Evolutionary conservation across 495 filamentous ascomycete species (phyloP), one percentile per base, ranked within the genome.

Genomic region (Geoglossum glabrum): DNA sequence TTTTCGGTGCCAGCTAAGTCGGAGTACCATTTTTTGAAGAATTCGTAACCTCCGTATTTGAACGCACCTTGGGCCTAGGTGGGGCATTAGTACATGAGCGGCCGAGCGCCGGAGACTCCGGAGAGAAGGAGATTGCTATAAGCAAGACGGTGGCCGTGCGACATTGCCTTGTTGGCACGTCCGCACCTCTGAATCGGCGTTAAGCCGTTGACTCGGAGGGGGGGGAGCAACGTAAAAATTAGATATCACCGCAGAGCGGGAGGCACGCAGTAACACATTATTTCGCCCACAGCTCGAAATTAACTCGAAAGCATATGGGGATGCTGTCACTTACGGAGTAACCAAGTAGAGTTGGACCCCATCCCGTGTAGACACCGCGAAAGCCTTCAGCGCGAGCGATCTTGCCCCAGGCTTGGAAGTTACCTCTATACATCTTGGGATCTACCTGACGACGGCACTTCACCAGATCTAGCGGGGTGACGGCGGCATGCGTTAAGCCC

Each of bases 21-120:
- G 60, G 81, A 81, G 67, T 86, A 86, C 26, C 75, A 63, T 68
- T 86, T 74, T 64, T 86, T 86, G 76, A 86, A 86, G 65, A 83
- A 77, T 59, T 86, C 82, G 65, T 86, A 86, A 69, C 83, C 77
- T 15, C 82, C 82, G 65, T 86, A 86, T 67, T 86, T 86, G n/a
- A 82, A 82, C 54, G 80, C 81, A n/a, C 82, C 82, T 62, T 86
- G 82, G 62, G 56, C 56, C 56, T 58, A 27, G 36, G 36, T 56
- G 15, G 40, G 54, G 38, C 25, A 58, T 31, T n/a, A 25, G 34
- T 19, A 21, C 7, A 45, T 45, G 1, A 45, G 36, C 36, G 13
- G 11, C 11, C 17, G 2, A 15, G 13, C 36, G 11, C 36, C 3
- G 17, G 36, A 15, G 11, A 40, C 2, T 7, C 11, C 17, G 17